Evolutionary conservation across 257 asterid genomes (phyloP), one percentile per base, ranked within the genome.

Genomic region (Rehmannia glutinosa): DNA sequence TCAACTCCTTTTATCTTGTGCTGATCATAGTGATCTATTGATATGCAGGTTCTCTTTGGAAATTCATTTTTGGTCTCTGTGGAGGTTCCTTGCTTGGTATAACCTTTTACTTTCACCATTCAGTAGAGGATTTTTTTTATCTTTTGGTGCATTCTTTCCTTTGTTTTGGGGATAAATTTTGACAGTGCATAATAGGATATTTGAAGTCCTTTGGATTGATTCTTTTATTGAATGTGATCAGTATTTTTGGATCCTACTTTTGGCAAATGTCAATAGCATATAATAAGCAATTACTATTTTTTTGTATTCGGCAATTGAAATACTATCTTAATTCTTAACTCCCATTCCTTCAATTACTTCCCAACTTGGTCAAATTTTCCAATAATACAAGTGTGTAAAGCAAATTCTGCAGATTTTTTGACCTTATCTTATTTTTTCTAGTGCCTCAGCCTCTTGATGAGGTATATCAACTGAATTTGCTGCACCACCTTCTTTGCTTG

Each of bases 21-120:
- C 76, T 75, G 60, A 68, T 19, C 43, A 8, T 17, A 43, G 42
- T 28, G 23, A 30, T 70, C 17, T 63, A 73, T 63, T 17, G 28
- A 27, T 25, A 9, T 76, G 77, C 84, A 77, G 84, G 82, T 72
- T 73, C 66, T 47, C 58, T 58, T 68, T 43, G 78, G 75, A 70
- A 58, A 76, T 62, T 51, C 52, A 42, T 33, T 28, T 71, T 30
- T 70, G 65, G 68, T 68, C 54, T 43, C 56, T 51, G 67, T 50
- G 75, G 78, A 74, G 65, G 81, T 47, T 20, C 45, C 13, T 32
- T 11, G 56, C 62, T 69, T 67, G 69, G 47, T 42, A 51, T 45
- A 35, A 19, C 62, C 71, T 62, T 58, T 20, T n/a, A n/a, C n/a
- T 56, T 56, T 47, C 56, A 50, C 57, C 70, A 46, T 35, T 68